Evolutionary conservation across 2,329 filamentous ascomycete genomes (phyloP).

Genomic region (Xylariaceae sp.): DNA sequence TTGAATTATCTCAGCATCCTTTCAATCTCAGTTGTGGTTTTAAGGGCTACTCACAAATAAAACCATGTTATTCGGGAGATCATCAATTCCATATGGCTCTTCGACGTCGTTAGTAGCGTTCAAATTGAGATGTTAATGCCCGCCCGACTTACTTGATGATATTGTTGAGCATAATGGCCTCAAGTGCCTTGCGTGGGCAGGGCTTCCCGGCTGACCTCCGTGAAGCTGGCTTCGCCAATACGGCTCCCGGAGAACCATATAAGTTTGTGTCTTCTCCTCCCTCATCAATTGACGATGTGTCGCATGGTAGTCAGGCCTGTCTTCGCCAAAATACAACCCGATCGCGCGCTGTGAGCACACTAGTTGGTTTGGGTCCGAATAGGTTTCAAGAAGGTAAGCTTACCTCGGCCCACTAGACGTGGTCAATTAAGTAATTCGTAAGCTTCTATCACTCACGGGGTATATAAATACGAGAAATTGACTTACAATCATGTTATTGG

Average conservation of each 20-base stretch:
- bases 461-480: conserved; percentile 6
- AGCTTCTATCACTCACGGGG: neutral
- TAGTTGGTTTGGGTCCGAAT: too few species aligned
- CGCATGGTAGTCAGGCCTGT: conserved; percentile 8
- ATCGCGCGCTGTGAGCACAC: conserved; percentile 39
- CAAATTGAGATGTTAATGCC: neutral
- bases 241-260: conserved; percentile 35
- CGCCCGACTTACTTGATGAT: conserved; percentile 33
- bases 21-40: too few species aligned
- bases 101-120: conserved; percentile 1
- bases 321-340: conserved; percentile 33
- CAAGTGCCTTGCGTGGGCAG: conserved; percentile 42
- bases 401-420: conserved; percentile 35
- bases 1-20: neutral
- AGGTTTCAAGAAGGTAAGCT: neutral
- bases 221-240: conserved; percentile 43
- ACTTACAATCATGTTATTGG: conserved; percentile 39
- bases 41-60: conserved; percentile 26
- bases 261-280: conserved; percentile 13
- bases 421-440: neutral
- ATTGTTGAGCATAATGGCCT: conserved; percentile 39
- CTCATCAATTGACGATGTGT: conserved; percentile 6
- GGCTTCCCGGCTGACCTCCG: conserved; percentile 14
- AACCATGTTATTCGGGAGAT: conserved; percentile 23
- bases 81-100: conserved; percentile 8